phyloP scores from a whole-genome alignment of 2,329 filamentous ascomycete genomes.

The Diaporthe sp. region DNA sequence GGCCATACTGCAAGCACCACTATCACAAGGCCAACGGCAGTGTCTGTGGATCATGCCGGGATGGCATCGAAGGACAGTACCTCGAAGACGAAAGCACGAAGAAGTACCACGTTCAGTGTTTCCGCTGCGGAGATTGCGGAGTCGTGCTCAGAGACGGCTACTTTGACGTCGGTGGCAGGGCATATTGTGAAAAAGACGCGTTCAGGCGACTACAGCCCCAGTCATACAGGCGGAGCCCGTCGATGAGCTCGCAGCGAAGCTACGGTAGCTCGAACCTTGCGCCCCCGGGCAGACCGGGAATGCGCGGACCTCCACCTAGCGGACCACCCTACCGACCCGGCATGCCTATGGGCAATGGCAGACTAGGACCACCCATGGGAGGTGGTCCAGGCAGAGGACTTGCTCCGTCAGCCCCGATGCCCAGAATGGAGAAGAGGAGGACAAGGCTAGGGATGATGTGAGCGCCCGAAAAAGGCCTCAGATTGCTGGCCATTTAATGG shows the following conservation, averaged over 20 bases:
- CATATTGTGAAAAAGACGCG: constrained; percentile 91
- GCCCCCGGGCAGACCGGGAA: constrained; percentile 40
- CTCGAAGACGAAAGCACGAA: constrained; percentile 82
- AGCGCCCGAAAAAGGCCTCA: constrained; percentile 37
- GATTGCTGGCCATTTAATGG: neutral
- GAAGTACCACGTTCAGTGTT: constrained; percentile 91
- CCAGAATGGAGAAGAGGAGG: constrained; percentile 74
- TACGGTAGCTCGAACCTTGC: constrained; percentile 41
- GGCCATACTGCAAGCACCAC: constrained; percentile 91
- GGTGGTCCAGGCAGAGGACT: constrained; percentile 52
- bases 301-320: constrained; percentile 40
- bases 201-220: constrained; percentile 63
- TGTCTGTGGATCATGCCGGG: constrained; percentile 83
- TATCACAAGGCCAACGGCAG: constrained; percentile 94
- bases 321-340: constrained; percentile 40
- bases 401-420: constrained; percentile 53
- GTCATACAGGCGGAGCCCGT: constrained; percentile 31
- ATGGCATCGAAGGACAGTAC: constrained; percentile 94
- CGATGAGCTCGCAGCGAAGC: constrained; percentile 41
- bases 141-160: constrained; percentile 85
- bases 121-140: constrained; percentile 86
- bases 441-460: constrained; percentile 72
- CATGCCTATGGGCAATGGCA: constrained; percentile 41
- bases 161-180: constrained; percentile 85
- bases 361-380: constrained; percentile 44